Base-by-base conservation (phyloP, 1,284 basidiomycete genomes). In the Puccinia novopanici region DNA sequence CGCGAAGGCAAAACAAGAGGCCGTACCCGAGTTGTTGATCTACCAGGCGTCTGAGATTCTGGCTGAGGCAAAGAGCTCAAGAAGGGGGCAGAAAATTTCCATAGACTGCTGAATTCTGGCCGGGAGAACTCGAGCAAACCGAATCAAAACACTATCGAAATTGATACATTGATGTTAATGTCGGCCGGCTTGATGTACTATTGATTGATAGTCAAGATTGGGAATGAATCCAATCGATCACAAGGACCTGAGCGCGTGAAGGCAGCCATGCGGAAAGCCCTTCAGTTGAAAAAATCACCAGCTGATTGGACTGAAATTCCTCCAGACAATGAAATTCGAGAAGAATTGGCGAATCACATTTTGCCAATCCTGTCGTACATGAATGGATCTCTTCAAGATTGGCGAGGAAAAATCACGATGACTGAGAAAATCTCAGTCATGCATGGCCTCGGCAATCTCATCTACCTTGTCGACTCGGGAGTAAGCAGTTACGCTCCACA, bases 401-500 rank as follows among this genome's bases (percentile, higher is more conserved):
- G 75, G 42, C 45, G 72, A 19, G 72, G 79, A 8, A 81, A 81
- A 70, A 74, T 55, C 27, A 75, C 79, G 59, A 75, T 68, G 34
- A 30, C 57, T 24, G 48, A 75, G 24, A 81, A 81, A 59, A 70
- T 45, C 48, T 54, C 57, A 48, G 72, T 81, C 27, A 74, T 81
- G 71, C 71, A 59, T 40, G 79, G 79, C 19, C 71, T 81, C 37
- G 79, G 71, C 13, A 37, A 74, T 45, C 50, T 81, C 22, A 81
- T 81, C 42, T 55, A 50, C 19, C 70, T 81, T 48, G 63, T 75
- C 45, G 71, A 75, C 59, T 67, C 79, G 19, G 61, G 48, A 40
- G 63, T 81, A n/a, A 74, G 71, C 37, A 68, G 71, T 57, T 81
- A 74, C 42, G 59, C 65, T 37, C 79, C 79, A 54, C 83, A 97